Base-by-base conservation (phyloP, 306 rosid genomes). In the Lotus japonicus region DNA sequence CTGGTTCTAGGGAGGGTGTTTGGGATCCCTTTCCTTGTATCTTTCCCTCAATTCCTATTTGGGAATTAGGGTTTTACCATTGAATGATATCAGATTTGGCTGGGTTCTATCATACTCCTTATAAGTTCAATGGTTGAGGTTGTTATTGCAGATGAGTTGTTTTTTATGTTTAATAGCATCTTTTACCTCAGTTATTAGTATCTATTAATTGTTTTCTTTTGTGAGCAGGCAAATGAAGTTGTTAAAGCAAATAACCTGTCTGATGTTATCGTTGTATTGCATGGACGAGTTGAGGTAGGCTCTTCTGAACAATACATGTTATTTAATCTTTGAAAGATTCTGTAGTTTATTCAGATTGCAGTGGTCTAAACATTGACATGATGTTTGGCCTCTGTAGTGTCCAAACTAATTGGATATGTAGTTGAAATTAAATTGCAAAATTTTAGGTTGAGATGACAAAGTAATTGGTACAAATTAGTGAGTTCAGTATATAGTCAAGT, bases 241-340 rank as follows among this genome's bases (percentile, higher is more conserved):
- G 99, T 94, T 54, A 88, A 88, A 75, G 99, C 95, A 16, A 94
- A 94, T 78, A 90, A 94, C 71, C 70, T 94, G 18, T 90, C 99
- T 9, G 95, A 90, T 48, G 84, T 80, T 11, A 48, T 94, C 72
- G 77, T 82, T 45, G 96, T 94, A 70, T 77, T 94, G 84, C 99
- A 90, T 76, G 95, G 97, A 52, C 81, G 99, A 64, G 99, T 94
- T 74, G 99, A 94, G 99, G 99, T 94, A 82, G 55, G 86, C 54
- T 83, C 58, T 65, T 77, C 8, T 70, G 52, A 69, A 50, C 18
- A 4, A 35, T 61, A 48, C 41, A 54, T 65, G 5, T 51, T 73
- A 28, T 55, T 55, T 60, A 50, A 52, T 59, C 39, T 75, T 19
- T 55, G 49, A 48, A 63, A 58, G 63, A 45, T 62, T 11, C 33